Evolutionary conservation across 2,329 filamentous ascomycete species (phyloP), one percentile per base, ranked within the genome.

Genomic region (Trichoderma cornu-damae): DNA sequence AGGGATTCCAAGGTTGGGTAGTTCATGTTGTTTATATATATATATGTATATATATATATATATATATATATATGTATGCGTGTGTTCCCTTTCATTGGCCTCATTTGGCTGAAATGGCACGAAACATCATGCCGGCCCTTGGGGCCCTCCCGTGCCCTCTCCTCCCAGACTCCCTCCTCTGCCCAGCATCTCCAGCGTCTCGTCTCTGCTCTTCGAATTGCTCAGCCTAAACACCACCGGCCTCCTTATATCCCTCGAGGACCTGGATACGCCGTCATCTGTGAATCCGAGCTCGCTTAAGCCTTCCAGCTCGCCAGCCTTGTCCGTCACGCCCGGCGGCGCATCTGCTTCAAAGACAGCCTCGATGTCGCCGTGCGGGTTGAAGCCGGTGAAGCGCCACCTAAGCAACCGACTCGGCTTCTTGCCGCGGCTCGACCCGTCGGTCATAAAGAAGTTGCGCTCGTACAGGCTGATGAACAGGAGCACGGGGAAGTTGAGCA

Each of bases 401-500:
- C 65, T 68, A 14, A 66, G 46, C 42, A 67, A 30, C 43, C 63
- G 63, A 38, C 61, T 67, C 43, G 61, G 38, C 50, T 51, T 60
- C 35, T 59, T 58, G 61, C 67, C 65, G n/a, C 86, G 74, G 14
- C 76, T 77, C 0, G 75, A 76, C 14, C 46, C 57, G 5, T 35
- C 32, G 14, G 37, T 1, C 9, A 22, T 47, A 11, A 53, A 58
- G 4, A 52, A 53, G 11, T 52, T 46, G 7, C 86, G 78, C 70
- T 89, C 86, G 65, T 84, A 79, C 28, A 83, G 71, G 5, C 78
- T 77, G 47, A 89, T 82, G 14, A 82, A 64, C 1, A 89, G 70
- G 2, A 90, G 74, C 2, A 86, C 72, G 0, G 86, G 85, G 3
- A 80, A 77, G 66, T 90, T 89, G 59, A 88, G 74, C 0, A 78